Conservation (phyloP, 1,284 basidiomycete species). For the Amylostereum areolatum region DNA sequence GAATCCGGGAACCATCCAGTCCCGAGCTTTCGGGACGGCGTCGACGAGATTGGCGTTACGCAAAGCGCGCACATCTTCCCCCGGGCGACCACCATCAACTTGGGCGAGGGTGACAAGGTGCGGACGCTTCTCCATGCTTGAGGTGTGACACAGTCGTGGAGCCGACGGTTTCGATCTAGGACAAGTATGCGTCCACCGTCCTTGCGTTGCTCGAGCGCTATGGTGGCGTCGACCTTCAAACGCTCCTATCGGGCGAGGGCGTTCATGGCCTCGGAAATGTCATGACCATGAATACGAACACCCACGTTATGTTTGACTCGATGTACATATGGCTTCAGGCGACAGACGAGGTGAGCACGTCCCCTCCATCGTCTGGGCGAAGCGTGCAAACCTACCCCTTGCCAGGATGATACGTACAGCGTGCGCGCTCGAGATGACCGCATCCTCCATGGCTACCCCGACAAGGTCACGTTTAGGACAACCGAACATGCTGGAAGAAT, state of each 20-base stretch:
- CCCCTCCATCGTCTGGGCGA: neutral
- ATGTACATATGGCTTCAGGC: conserved; percentile 21
- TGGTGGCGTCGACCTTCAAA: conserved; percentile 6
- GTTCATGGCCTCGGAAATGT: conserved; percentile 23
- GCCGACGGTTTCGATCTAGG: neutral
- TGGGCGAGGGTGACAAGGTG: too few relatives aligned
- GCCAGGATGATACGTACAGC: too few relatives aligned
- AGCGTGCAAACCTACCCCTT: too few relatives aligned
- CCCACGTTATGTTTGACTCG: conserved; percentile 16
- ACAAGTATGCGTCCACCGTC: conserved; percentile 6
- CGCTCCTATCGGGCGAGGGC: conserved; percentile 15
- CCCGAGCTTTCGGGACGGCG: too few relatives aligned
- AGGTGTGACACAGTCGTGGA: neutral
- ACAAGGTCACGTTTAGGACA: neutral
- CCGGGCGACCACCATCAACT: too few relatives aligned
- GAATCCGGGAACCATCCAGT: too few relatives aligned
- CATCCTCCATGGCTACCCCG: neutral
- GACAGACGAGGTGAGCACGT: conserved; percentile 12
- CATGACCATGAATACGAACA: conserved; percentile 17
- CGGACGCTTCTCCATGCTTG: too few relatives aligned
- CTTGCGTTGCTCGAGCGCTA: conserved; percentile 12
- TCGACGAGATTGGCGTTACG: too few relatives aligned
- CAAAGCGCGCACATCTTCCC: too few relatives aligned
- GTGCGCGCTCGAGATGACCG: too few relatives aligned
- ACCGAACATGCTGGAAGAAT: neutral